Conservation (phyloP, 2,329 filamentous ascomycete species). For the Mycosphaerelloides madeirae region DNA sequence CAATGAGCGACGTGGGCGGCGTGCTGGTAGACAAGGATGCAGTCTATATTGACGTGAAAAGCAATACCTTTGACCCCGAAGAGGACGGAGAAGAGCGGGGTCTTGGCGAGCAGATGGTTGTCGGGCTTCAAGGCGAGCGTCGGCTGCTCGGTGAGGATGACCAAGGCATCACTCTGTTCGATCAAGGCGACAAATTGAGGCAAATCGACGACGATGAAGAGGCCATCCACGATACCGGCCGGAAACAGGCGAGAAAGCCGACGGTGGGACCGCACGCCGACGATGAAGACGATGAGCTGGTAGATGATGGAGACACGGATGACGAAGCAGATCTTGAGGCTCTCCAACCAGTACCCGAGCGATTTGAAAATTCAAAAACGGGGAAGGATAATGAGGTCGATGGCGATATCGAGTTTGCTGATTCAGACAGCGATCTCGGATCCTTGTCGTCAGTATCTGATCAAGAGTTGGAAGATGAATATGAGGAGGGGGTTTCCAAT, state of each 20-base stretch:
- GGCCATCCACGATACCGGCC: slow-evolving; percentile 35
- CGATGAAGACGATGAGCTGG: slow-evolving; percentile 48
- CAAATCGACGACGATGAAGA: slow-evolving; percentile 49
- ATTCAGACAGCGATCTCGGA: slow-evolving; percentile 93
- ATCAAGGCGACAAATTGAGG: slow-evolving; percentile 65
- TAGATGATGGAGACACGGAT: slow-evolving; percentile 48
- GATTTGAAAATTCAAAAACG: slow-evolving; percentile 46
- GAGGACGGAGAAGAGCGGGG: slow-evolving; percentile 67
- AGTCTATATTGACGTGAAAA: slow-evolving; percentile 77
- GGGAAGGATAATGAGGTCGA: slow-evolving; percentile 50
- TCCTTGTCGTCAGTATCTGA: slow-evolving; percentile 67
- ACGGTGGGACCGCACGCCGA: slow-evolving; percentile 47
- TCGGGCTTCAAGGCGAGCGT: slow-evolving; percentile 79
- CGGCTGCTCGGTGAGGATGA: slow-evolving; percentile 77
- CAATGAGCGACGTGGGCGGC: slow-evolving; percentile 96
- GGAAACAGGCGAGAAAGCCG: slow-evolving; percentile 44
- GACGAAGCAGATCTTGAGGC: slow-evolving; percentile 50
- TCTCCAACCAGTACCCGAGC: slow-evolving; percentile 42
- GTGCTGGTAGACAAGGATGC: slow-evolving; percentile 95
- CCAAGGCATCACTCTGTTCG: slow-evolving; percentile 79
- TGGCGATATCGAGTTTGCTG: slow-evolving; percentile 82
- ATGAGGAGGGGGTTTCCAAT: slow-evolving; percentile 57
- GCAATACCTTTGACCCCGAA: slow-evolving; percentile 65
- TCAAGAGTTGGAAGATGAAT: slow-evolving; percentile 48
- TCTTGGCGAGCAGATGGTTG: slow-evolving; percentile 92